Evolutionary conservation across 495 filamentous ascomycete species (phyloP), one percentile per base, ranked within the genome.

Genomic region (Aspergillus haitiensis): DNA sequence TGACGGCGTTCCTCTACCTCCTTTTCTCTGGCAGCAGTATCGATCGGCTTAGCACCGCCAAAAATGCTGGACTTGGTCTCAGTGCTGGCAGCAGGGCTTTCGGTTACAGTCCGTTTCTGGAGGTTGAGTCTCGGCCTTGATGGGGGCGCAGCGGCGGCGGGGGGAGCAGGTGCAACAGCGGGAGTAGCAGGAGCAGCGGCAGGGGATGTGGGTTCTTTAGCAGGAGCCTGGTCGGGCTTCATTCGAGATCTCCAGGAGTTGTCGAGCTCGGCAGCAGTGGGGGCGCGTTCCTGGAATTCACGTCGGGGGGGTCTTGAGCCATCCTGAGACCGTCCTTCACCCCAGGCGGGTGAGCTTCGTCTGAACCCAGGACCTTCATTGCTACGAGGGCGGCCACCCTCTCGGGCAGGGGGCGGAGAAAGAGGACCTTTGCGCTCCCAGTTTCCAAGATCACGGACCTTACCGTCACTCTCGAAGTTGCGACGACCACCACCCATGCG

Each of bases 371-470:
- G 70, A 60, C 84, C 83, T 52, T 93, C 90, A 56, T 82, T 83
- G 71, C 78, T 84, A 59, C 83, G 78, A 55, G 87, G 82, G 44
- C 90, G 87, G 55, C 89, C 87, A 49, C 84, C 86, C 64, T 91
- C 89, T 56, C 88, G 78, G 58, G 74, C 76, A 27, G 78, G 69
- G 34, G 88, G 72, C 9, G 93, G 90, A 44, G 93, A 89, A 46
- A 97, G 82, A 32, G 95, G 94, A 21, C 94, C 95, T 67, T 92
- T 93, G 56, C 94, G 89, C 73, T 97, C 93, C 94, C 94, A 98
- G 76, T 92, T 94, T 59, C 84, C 81, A 64, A 97, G 89, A 67
- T 97, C 91, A 21, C 93, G 88, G 53, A 88, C 75, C 72, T 92
- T 95, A 61, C 90, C 89, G 68, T 96, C 91, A 59, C 87, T 86